Evolutionary conservation across 768 basidiomycete species (phyloP).

Genomic region (Amanita rubescens): DNA sequence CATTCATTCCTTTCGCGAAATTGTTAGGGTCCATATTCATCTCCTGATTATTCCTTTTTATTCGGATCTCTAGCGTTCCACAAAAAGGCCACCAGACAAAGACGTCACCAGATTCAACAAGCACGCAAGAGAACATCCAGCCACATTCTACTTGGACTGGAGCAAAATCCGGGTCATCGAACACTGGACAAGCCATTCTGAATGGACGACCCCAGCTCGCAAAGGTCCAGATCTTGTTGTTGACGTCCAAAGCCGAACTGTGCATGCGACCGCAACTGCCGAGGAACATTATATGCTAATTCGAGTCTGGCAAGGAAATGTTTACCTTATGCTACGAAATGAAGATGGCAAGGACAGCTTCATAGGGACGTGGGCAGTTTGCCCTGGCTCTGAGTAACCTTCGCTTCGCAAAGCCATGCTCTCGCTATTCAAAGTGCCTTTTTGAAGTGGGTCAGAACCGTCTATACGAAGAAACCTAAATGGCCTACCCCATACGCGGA

Average conservation of each 20-base stretch:
- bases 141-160: constrained; percentile 69
- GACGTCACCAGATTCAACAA: constrained; percentile 66
- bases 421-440: constrained; percentile 57
- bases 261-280: constrained; percentile 74
- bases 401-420: constrained; percentile 33
- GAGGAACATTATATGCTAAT: neutral
- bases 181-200: constrained; percentile 41
- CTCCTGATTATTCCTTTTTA: constrained; percentile 31
- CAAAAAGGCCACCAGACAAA: constrained; percentile 69
- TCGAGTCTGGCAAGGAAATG: neutral
- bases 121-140: constrained; percentile 70
- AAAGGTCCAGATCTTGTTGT: constrained; percentile 65
- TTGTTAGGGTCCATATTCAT: constrained; percentile 39
- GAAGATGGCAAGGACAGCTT: constrained; percentile 50
- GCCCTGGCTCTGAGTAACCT: constrained; percentile 50
- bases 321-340: constrained; percentile 60
- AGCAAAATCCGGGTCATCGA: constrained; percentile 35
- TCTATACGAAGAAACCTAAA: neutral
- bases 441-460: constrained; percentile 3
- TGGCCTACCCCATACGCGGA: constrained; percentile 76
- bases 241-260: constrained; percentile 54
- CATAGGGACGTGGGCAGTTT: constrained; percentile 45
- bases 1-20: constrained; percentile 25
- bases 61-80: constrained; percentile 30
- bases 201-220: constrained; percentile 75